phyloP scores from a whole-genome alignment of 306 rosid species.

The Elaeagnus macrophylla region DNA sequence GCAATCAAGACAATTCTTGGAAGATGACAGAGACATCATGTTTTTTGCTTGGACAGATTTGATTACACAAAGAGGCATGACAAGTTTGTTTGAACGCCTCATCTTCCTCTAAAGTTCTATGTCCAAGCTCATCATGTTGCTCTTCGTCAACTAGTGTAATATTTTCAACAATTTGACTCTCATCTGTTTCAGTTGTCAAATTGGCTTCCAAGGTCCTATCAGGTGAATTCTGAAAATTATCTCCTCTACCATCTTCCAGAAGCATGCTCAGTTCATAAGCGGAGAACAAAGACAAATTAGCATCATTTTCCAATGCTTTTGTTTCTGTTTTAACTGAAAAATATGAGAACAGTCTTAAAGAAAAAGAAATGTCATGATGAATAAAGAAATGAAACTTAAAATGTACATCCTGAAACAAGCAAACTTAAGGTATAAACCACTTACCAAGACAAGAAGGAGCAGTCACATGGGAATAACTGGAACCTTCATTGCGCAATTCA shows the following conservation, averaged over 20 bases:
- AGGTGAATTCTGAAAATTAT: constrained; percentile 2
- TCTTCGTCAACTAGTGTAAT: too few relatives aligned
- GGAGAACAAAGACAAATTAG: neutral
- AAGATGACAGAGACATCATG: neutral
- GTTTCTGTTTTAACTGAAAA: neutral
- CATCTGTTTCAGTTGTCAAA: neutral
- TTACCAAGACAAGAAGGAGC: neutral
- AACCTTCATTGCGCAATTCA: neutral
- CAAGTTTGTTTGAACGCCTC: neutral
- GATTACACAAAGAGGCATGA: neutral
- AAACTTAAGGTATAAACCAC: neutral
- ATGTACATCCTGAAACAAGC: neutral
- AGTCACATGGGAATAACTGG: constrained; percentile 1
- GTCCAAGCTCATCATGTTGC: neutral
- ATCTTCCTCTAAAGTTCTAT: neutral
- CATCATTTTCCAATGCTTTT: constrained; percentile 1
- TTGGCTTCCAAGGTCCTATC: neutral
- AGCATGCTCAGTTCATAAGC: constrained; percentile 4
- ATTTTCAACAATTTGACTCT: neutral
- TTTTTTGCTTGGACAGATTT: neutral
- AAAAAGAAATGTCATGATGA: too few relatives aligned
- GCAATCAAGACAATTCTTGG: neutral
- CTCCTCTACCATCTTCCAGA: neutral
- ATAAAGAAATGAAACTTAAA: neutral
- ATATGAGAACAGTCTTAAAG: neutral